Evolutionary conservation across 306 rosid genomes (phyloP).

Genomic region (Cicer judaicum): DNA sequence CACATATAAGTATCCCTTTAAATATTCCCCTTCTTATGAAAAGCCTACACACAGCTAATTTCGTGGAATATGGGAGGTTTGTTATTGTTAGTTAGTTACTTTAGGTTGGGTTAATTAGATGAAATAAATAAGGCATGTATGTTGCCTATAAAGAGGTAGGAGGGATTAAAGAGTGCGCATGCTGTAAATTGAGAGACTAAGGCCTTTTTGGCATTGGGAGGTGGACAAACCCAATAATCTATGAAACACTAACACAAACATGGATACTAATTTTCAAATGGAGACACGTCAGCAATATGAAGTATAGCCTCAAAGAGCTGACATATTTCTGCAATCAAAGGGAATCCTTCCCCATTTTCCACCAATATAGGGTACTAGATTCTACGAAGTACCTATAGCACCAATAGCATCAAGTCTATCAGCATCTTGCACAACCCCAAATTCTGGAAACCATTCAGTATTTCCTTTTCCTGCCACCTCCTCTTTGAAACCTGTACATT

Average conservation of each 20-base stretch:
- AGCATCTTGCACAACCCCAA: conserved; percentile 91
- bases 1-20: conserved; percentile 5
- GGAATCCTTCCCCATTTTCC: neutral
- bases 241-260: neutral
- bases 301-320: neutral
- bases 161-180: neutral
- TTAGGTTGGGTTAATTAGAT: neutral
- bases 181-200: neutral
- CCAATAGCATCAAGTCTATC: conserved; percentile 98
- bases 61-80: neutral
- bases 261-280: too few relatives aligned
- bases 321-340: neutral
- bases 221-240: neutral
- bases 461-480: conserved; percentile 66
- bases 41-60: conserved; percentile 9
- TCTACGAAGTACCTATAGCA: conserved; percentile 71
- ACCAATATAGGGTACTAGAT: neutral
- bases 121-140: neutral
- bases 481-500: conserved; percentile 81
- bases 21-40: conserved; percentile 1
- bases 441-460: conserved; percentile 64
- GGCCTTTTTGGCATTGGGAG: neutral
- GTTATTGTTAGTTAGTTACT: neutral
- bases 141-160: neutral
- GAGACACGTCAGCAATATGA: neutral